phyloP scores from a whole-genome alignment of 2,329 filamentous ascomycete species.

The Cladosporium sp. region DNA sequence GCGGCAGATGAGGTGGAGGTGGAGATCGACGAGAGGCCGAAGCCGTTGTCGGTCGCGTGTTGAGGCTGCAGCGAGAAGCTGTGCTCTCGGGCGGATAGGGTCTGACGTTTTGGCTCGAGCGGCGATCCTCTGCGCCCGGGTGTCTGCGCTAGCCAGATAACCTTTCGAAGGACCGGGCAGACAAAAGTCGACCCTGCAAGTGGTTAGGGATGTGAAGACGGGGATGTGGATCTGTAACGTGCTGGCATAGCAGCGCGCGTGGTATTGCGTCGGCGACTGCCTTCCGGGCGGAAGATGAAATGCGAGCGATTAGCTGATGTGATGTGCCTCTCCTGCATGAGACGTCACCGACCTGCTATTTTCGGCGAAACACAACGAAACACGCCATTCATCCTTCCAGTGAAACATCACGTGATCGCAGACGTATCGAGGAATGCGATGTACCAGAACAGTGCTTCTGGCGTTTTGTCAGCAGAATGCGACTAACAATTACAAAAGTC shows the following conservation, averaged over 20 bases:
- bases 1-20: not conserved
- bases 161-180: not conserved
- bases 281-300: not conserved
- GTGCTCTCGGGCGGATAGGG: not conserved
- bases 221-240: not conserved
- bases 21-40: not conserved
- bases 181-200: not conserved
- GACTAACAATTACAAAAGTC: no score
- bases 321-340: not conserved
- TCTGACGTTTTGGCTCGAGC: not conserved
- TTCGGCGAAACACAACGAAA: not conserved
- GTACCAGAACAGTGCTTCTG: no score
- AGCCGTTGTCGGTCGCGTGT: conserved; percentile 5
- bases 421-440: no score
- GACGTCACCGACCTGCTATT: conserved; percentile 4
- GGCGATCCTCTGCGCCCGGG: not conserved
- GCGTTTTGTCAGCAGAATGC: no score
- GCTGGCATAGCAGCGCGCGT: not conserved
- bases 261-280: not conserved
- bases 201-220: not conserved
- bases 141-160: not conserved
- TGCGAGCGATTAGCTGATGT: not conserved
- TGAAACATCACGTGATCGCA: not conserved
- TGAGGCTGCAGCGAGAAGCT: not conserved
- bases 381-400: not conserved